These are phyloP conservation scores for Penicillium cinerascens DNA, from an alignment of 495 filamentous ascomycete species.

Conservation along the genomic window DNA sequence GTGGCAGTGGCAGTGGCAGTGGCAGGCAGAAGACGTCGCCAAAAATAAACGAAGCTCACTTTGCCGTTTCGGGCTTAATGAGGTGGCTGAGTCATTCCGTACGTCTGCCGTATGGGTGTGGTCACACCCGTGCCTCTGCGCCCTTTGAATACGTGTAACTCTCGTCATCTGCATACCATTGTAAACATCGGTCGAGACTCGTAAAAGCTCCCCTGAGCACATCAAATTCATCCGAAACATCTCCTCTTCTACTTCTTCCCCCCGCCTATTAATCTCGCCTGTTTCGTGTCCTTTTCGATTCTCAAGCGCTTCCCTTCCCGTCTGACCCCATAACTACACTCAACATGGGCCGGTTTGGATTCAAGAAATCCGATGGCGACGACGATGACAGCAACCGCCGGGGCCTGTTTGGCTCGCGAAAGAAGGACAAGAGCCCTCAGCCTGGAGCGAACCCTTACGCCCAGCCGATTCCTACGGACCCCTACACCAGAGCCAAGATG, in stretches of 20 bases:
- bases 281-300: conserved; percentile 1
- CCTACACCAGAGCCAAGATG: conserved; percentile 61
- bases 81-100: conserved; percentile 3
- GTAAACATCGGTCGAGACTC: conserved; percentile 13
- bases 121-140: conserved; percentile 8
- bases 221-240: conserved; percentile 15
- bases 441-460: conserved; percentile 64
- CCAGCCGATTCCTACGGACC: conserved; percentile 55
- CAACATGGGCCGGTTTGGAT: conserved; percentile 51
- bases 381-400: conserved; percentile 57
- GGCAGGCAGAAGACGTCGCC: conserved; percentile 18
- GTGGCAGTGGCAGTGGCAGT: conserved; percentile 1
- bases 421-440: conserved; percentile 58
- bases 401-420: conserved; percentile 55
- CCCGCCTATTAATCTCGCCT: not conserved
- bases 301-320: not conserved
- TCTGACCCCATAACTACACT: not conserved
- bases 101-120: conserved; percentile 11
- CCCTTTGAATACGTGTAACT: not conserved
- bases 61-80: conserved; percentile 16
- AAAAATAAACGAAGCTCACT: conserved; percentile 22
- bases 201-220: conserved; percentile 28
- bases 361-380: conserved; percentile 62
- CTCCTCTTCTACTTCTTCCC: conserved; percentile 9
- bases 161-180: conserved; percentile 2